Evolutionary conservation across 805 yeast genomes (phyloP).

Genomic region (Saccharomycopsis javanensis): DNA sequence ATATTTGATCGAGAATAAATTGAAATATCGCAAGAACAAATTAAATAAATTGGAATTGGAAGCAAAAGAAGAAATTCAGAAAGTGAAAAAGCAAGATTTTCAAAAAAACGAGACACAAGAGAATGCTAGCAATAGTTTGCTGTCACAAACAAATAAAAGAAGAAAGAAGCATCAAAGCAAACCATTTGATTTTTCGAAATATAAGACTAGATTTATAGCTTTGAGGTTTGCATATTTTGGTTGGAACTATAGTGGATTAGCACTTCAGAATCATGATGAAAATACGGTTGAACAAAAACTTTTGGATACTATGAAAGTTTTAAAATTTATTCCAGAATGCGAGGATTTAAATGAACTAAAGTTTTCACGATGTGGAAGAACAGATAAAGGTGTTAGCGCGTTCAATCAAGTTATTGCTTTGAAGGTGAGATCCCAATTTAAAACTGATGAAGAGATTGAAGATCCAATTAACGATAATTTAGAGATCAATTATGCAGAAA

Average conservation of each 20-base stretch:
- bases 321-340: constrained; percentile 51
- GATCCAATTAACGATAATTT: constrained; percentile 45
- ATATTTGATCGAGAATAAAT: not conserved
- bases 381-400: constrained; percentile 57
- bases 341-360: constrained; percentile 57
- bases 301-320: constrained; percentile 57
- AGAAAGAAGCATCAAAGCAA: not conserved
- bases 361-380: constrained; percentile 50
- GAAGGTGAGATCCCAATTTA: constrained; percentile 57
- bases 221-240: constrained; percentile 81
- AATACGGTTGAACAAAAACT: constrained; percentile 78
- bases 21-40: not conserved
- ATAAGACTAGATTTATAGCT: constrained; percentile 61
- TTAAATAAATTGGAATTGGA: not conserved
- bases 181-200: constrained; percentile 55
- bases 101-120: not conserved
- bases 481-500: constrained; percentile 69
- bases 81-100: not conserved
- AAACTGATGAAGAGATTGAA: constrained; percentile 46
- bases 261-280: constrained; percentile 65
- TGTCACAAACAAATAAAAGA: not conserved
- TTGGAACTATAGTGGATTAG: constrained; percentile 90
- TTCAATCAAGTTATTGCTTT: constrained; percentile 88
- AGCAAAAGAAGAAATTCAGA: not conserved
- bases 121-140: not conserved